Evolutionary conservation across 352 stramenopile genomes (phyloP), one percentile per base, ranked within the genome.

Genomic region (Peronosclerospora sorghi): DNA sequence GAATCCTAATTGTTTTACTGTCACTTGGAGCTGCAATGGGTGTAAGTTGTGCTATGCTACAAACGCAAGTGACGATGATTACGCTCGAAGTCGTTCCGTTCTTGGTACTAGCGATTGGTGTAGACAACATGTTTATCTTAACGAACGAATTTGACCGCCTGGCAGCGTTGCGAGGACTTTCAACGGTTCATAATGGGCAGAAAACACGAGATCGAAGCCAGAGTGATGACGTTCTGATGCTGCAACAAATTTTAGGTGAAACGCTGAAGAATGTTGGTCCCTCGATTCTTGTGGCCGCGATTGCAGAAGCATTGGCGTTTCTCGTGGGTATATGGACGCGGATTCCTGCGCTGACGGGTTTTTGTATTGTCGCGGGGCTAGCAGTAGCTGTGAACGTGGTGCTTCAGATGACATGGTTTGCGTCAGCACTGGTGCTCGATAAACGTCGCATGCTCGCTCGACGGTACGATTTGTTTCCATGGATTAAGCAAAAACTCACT

Each of bases 111-210:
- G 83, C 85, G 2, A 95, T 96, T 44, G 85, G 85, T 13, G 82
- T 96, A 21, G 85, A 96, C 61, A 96, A 96, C 53, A 94, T 95
- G 81, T 94, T 95, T 47, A 93, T 95, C 51, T 48, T 95, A 2
- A 91, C 82, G 13, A 90, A 92, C 50, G 80, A 94, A 40, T 85
- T 90, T 40, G 78, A 90, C 32, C 66, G 78, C 10, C 61, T 88
- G 8, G 54, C 59, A 8, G 58, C 48, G 4, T 23, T 78, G 12
- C 74, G 70, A 20, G 73, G 70, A 6, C 41, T 73, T 19, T 56
- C 40, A 32, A 65, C 51, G 21, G 57, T 59, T 24, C 41, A 56
- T 28, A 48, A n/a, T 28, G 60, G 36, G 8, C 54, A 54, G 10
- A 53, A 60, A n/a, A 53, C 55, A 20, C 65, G 56, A 17, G 46